Conservation (phyloP, 2,329 filamentous ascomycete species). For the Microdochium nivale region DNA sequence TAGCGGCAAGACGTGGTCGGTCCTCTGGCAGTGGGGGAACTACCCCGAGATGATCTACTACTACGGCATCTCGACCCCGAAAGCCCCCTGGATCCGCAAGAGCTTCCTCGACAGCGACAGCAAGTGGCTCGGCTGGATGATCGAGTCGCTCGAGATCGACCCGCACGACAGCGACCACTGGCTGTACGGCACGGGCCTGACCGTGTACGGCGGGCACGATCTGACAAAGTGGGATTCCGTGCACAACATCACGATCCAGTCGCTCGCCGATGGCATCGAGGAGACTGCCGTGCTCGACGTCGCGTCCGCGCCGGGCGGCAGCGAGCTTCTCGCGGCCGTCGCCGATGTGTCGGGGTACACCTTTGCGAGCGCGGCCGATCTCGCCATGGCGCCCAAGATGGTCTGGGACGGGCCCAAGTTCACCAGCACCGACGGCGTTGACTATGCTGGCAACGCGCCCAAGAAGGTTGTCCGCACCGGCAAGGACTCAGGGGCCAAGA, state of each 20-base stretch:
- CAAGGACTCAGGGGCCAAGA: constrained; percentile 29
- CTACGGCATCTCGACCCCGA: constrained; percentile 35
- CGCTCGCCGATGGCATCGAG: constrained; percentile 45
- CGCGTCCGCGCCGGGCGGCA: constrained; percentile 38
- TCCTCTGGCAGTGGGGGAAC: constrained; percentile 40
- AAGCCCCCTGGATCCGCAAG: constrained; percentile 45
- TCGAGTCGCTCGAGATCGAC: constrained; percentile 48
- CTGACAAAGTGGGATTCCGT: constrained; percentile 44
- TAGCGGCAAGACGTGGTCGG: constrained; percentile 44
- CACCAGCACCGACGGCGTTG: constrained; percentile 34
- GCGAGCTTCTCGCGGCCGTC: constrained; percentile 41
- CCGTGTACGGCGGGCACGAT: constrained; percentile 43
- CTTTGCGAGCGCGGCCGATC: constrained; percentile 24
- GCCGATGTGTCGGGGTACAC: constrained; percentile 45
- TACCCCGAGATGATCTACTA: constrained; percentile 36
- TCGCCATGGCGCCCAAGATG: constrained; percentile 32
- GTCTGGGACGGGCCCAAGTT: constrained; percentile 39
- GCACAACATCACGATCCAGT: constrained; percentile 38
- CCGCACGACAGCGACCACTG: constrained; percentile 51
- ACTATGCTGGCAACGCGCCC: constrained; percentile 37
- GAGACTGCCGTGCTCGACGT: constrained; percentile 42
- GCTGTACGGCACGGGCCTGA: constrained; percentile 52
- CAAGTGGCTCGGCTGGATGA: constrained; percentile 52
- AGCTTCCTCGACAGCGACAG: constrained; percentile 36
- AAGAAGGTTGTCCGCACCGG: constrained; percentile 41